Evolutionary conservation across 305 asterid genomes (phyloP), one percentile per base, ranked within the genome.

Genomic region (Lippia alba): DNA sequence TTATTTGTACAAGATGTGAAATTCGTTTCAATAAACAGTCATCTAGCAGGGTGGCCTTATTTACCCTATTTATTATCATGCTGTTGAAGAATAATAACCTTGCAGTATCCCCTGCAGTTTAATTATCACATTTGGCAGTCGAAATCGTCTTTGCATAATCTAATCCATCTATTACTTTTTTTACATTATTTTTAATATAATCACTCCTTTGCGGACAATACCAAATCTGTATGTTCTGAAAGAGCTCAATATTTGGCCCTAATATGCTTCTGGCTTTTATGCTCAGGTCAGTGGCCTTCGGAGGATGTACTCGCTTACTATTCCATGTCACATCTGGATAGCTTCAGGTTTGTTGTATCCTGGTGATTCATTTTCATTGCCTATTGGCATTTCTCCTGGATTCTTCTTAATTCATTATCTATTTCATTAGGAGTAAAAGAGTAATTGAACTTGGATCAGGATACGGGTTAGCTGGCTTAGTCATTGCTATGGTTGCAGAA

Each of bases 261-360:
- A 39, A 40, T 48, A 33, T 32, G 76, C 75, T 73, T 71, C 50
- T 67, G 40, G 64, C 20, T 61, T 74, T 64, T 76, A 68, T 76
- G 72, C 76, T 69, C 86, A 93, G 98, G 98, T 86, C 96, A 84
- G 76, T 91, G 96, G 97, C 98, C 98, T 12, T 86, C 97, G 11
- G 98, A 93, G 82, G 97, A 93, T 61, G 91, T 91, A 59, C 95
- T 93, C 61, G 96, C 96, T 70, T 88, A 85, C 68, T 90, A 89
- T 83, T 89, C 89, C 86, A 70, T 85, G 81, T 80, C 81, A 66
- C 88, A 74, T 80, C 74, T 50, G 45, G 79, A 67, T 56, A 40
- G 32, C 73, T 84, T 84, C 83, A 84, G 89, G 89, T 84, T 68
- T 61, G 8, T 54, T 60, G 34, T 58, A 61, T 56, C 64, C 41